These are phyloP conservation scores for Gossypium bickii DNA, from an alignment of 345 rosid species.

Conservation along the genomic window DNA sequence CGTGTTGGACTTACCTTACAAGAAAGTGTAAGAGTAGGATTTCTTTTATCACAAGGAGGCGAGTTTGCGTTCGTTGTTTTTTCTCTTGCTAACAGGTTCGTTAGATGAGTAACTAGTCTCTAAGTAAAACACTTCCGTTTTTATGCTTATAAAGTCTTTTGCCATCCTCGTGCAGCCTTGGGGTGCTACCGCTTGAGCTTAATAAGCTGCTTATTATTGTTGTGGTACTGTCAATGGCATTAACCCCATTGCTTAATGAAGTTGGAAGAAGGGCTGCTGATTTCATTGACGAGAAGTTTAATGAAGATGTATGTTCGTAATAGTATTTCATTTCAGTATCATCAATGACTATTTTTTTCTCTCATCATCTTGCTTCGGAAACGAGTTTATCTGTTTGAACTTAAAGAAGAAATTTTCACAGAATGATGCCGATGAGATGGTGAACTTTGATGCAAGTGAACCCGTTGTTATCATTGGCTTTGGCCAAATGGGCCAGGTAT, in stretches of 20 bases:
- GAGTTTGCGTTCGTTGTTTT: slow-evolving; percentile 95
- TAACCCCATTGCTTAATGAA: slow-evolving; percentile 87
- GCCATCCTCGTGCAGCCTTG: slow-evolving; percentile 53
- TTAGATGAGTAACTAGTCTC: slow-evolving; percentile 14
- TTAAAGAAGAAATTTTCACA: slow-evolving; percentile 28
- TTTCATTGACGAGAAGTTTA: slow-evolving; percentile 53
- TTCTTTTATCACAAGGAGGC: slow-evolving; percentile 96
- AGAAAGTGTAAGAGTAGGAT: slow-evolving; percentile 89
- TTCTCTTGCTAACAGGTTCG: slow-evolving; percentile 87
- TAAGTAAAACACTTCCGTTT: not conserved
- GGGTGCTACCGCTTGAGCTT: slow-evolving; percentile 95
- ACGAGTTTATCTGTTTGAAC: not conserved
- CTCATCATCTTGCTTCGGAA: not conserved
- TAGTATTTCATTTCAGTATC: slow-evolving; percentile 8
- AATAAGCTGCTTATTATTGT: slow-evolving; percentile 95
- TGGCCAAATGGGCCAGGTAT: slow-evolving; percentile 96
- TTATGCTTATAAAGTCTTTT: slow-evolving; percentile 20
- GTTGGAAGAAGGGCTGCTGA: slow-evolving; percentile 82
- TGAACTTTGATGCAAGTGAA: slow-evolving; percentile 65
- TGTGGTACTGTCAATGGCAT: slow-evolving; percentile 92
- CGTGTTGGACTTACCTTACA: slow-evolving; percentile 84
- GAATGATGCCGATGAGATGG: slow-evolving; percentile 43
- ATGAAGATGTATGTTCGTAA: slow-evolving; percentile 36
- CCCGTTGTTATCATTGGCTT: slow-evolving; percentile 91
- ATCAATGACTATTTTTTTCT: not conserved